Conservation (phyloP, 257 asterid genomes). For the Solanum virginianum region DNA sequence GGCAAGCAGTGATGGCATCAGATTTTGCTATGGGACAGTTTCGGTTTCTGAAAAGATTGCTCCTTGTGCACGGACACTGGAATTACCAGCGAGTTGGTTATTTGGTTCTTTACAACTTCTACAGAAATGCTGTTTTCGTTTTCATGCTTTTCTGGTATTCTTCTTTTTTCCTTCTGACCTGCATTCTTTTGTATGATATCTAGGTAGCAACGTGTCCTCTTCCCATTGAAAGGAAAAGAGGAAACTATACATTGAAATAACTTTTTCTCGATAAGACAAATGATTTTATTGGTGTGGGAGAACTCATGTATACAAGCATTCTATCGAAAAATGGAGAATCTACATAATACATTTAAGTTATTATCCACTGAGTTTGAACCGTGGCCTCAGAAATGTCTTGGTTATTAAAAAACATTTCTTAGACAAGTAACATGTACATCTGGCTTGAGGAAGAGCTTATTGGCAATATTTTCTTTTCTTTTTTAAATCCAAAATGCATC, state of each 20-base stretch:
- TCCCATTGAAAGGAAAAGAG: neutral
- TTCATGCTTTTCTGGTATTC: conserved; percentile 93
- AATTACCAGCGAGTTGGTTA: conserved; percentile 93
- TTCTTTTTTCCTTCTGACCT: conserved; percentile 3
- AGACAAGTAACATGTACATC: neutral
- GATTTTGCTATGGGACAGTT: conserved; percentile 99
- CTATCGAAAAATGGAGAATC: neutral
- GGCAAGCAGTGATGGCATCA: conserved; percentile 99
- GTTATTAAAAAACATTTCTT: neutral
- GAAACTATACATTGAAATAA: neutral
- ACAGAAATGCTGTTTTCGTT: conserved; percentile 95
- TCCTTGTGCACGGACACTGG: conserved; percentile 98
- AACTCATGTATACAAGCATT: neutral
- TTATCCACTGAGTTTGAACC: neutral
- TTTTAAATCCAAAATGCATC: neutral
- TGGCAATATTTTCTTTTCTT: neutral
- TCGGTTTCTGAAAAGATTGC: conserved; percentile 76
- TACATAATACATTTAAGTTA: neutral
- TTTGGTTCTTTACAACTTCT: conserved; percentile 84
- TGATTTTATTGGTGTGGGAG: neutral
- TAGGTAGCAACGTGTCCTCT: neutral
- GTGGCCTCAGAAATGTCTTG: neutral
- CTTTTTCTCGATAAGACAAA: neutral
- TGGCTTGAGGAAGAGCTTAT: neutral
- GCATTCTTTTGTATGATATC: neutral